phyloP scores from a whole-genome alignment of 805 yeast species.

The Candida michaelii region DNA sequence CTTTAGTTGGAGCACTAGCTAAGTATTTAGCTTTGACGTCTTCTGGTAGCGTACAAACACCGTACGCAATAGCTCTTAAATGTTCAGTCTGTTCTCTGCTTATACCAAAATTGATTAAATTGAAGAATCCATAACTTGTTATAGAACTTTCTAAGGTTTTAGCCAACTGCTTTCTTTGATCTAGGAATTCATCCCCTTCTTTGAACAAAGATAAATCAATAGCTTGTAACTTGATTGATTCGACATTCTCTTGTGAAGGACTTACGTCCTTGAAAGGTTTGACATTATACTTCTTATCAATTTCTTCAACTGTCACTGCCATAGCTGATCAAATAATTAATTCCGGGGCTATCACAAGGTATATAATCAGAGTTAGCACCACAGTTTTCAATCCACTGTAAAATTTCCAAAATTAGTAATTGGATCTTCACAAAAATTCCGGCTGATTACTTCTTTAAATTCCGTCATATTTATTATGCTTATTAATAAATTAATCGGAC shows the following conservation, averaged over 20 bases:
- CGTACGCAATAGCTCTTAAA: slow-evolving; percentile 24
- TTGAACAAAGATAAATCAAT: slow-evolving; percentile 35
- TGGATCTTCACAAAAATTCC: no score
- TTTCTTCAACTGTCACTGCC: slow-evolving; percentile 2
- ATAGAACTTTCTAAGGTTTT: slow-evolving; percentile 36
- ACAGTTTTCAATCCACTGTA: no score
- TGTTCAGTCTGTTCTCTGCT: slow-evolving; percentile 19
- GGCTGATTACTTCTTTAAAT: no score
- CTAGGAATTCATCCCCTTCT: slow-evolving; percentile 36
- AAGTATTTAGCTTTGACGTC: slow-evolving; percentile 24
- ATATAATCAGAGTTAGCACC: no score
- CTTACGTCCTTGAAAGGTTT: slow-evolving; percentile 24
- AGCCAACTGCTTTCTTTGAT: slow-evolving; percentile 33
- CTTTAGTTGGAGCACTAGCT: slow-evolving; percentile 31
- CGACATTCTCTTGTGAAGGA: slow-evolving; percentile 14
- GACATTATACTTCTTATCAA: slow-evolving; percentile 24
- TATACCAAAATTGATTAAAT: slow-evolving; percentile 29
- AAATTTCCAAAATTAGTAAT: no score
- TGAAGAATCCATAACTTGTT: slow-evolving; percentile 46
- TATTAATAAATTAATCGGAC: no score
- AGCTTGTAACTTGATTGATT: slow-evolving; percentile 27
- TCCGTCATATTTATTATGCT: no score
- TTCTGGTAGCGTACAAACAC: slow-evolving; percentile 25
- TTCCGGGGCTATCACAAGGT: neutral
- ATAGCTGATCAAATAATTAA: neutral